Base-by-base conservation (phyloP, 116 monocot species). In the Trichopus zeylanicus region DNA sequence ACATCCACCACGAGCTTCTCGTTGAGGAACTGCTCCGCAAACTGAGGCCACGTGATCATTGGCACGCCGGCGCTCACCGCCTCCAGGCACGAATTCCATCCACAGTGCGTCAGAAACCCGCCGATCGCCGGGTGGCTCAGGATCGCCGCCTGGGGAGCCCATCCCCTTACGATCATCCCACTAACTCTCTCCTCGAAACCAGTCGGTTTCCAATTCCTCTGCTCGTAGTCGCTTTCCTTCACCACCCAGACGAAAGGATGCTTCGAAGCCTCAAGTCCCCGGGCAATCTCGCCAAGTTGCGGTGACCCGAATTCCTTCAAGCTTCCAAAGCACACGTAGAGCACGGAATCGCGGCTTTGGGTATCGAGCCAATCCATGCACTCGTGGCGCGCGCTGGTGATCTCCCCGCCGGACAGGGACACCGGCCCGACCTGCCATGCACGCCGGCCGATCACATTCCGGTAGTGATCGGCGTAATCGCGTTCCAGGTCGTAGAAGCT, bases 291-390 rank as follows among this genome's bases (percentile, higher is more conserved):
- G 0, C 54, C 18, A 9, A 83, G 10, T 52, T 88, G 80, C 1
- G 33, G 10, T 0, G 20, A 1, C 3, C 24, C 28, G 22, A 72
- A 60, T 8, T 37, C 2, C 5, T 35, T 10, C 19, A 71, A 0
- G 59, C 73, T 83, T 6, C 87, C 76, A 60, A 88, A 80, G 30
- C 71, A 67, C 0, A 88, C 61, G 29, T 76, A 83, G 6, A 82
- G 1, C 1, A 79, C 79, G 0, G 75, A 73, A 1, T 37, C 21
- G 0, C 22, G 11, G 10, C 22, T 16, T 47, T 54, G 46, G 0
- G 35, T 26, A 15, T 82, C 60, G 7, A 87, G 58, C 87, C 87
- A 87, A 0, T 5, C 37, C 24, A 77, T 25, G 62, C 59, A 70
- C 2, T 12, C 5, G 2, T 24, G 3, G 7, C 27, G 16, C 54